Evolutionary conservation across 805 yeast species (phyloP).

Genomic region (Suhomyces vadensis): DNA sequence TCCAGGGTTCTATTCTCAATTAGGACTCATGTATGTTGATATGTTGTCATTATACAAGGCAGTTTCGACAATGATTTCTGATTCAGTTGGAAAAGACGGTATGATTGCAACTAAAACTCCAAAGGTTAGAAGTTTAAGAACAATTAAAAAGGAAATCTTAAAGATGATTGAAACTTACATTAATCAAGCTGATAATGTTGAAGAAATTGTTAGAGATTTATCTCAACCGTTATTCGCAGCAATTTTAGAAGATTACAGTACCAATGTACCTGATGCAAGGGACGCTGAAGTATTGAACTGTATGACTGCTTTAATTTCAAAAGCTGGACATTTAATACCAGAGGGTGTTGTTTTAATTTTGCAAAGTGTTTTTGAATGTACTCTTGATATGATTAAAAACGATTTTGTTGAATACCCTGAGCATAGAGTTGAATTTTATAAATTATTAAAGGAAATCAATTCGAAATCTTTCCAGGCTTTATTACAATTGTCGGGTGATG

Average conservation of each 20-base stretch:
- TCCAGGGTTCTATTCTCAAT: conserved; percentile 84
- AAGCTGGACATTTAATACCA: conserved; percentile 85
- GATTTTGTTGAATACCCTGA: conserved; percentile 97
- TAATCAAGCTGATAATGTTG: conserved; percentile 80
- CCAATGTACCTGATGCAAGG: conserved; percentile 92
- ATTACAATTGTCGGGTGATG: conserved; percentile 84
- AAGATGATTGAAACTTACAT: conserved; percentile 87
- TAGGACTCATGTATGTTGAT: conserved; percentile 82
- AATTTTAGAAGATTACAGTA: conserved; percentile 83
- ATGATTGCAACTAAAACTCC: conserved; percentile 92
- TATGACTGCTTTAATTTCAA: conserved; percentile 84
- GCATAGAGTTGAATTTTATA: conserved; percentile 95
- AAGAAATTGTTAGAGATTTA: conserved; percentile 79
- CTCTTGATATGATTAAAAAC: conserved; percentile 91
- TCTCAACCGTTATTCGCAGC: conserved; percentile 82
- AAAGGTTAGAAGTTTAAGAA: conserved; percentile 90
- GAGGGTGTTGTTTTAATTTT: conserved; percentile 85
- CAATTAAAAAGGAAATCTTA: conserved; percentile 91
- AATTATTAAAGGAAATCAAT: conserved; percentile 83
- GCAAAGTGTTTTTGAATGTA: conserved; percentile 90
- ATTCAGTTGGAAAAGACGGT: conserved; percentile 77
- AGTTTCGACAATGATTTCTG: conserved; percentile 81
- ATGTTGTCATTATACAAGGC: conserved; percentile 89
- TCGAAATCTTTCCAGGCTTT: conserved; percentile 82
- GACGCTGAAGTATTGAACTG: conserved; percentile 97